Conservation (phyloP, 768 basidiomycete genomes). For the Amanita pallidorosea region DNA sequence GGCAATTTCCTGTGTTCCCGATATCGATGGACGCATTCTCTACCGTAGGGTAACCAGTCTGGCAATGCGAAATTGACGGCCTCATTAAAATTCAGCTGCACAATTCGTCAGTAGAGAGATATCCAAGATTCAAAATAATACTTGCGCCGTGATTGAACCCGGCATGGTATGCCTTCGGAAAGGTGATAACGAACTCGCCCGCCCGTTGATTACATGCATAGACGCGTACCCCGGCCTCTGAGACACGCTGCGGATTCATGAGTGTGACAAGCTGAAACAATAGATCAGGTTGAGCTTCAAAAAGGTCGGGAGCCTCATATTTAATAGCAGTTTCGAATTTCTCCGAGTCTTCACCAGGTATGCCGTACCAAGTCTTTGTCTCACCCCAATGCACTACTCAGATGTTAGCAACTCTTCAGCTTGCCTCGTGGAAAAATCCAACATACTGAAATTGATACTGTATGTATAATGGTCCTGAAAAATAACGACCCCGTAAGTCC, state of each 20-base stretch:
- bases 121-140: slow-evolving; percentile 10
- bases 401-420: slow-evolving; percentile 9
- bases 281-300: slow-evolving; percentile 94
- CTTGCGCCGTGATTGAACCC: slow-evolving; percentile 97
- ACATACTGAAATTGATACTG: slow-evolving; percentile 86
- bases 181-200: slow-evolving; percentile 96
- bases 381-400: slow-evolving; percentile 94
- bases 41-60: slow-evolving; percentile 85
- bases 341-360: slow-evolving; percentile 90
- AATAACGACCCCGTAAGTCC: neutral
- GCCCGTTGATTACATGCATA: slow-evolving; percentile 94
- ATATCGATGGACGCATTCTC: slow-evolving; percentile 84
- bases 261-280: slow-evolving; percentile 96
- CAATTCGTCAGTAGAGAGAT: slow-evolving; percentile 13
- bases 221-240: slow-evolving; percentile 82
- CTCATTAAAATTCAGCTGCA: slow-evolving; percentile 94
- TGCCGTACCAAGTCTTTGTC: slow-evolving; percentile 99
- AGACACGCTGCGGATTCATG: slow-evolving; percentile 87
- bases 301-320: slow-evolving; percentile 92
- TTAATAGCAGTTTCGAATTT: slow-evolving; percentile 96
- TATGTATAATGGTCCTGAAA: slow-evolving; percentile 93
- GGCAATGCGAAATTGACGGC: slow-evolving; percentile 97
- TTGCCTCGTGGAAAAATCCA: slow-evolving; percentile 7
- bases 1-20: slow-evolving; percentile 86
- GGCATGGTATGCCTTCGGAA: slow-evolving; percentile 95